phyloP scores from a whole-genome alignment of 306 rosid genomes.

The Canavalia ensiformis region DNA sequence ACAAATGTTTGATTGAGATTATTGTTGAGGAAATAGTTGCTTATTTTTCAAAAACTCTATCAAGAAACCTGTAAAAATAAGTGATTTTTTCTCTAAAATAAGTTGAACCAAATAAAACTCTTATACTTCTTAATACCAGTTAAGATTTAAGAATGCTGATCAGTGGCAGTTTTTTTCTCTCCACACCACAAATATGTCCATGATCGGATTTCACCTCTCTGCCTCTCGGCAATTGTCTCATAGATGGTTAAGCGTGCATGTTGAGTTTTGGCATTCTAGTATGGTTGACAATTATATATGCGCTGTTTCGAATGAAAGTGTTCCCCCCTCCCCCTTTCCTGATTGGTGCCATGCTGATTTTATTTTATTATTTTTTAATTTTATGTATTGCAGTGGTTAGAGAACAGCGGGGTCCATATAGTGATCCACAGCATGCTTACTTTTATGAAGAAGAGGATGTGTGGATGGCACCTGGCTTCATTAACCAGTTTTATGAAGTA shows the following conservation, averaged over 20 bases:
- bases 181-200: conserved; percentile 19
- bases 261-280: conserved; percentile 15
- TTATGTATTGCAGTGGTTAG: conserved; percentile 75
- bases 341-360: conserved; percentile 5
- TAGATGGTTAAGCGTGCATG: not conserved
- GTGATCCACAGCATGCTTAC: conserved; percentile 96
- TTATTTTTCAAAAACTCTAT: not conserved
- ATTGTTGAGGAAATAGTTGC: not conserved
- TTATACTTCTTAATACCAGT: conserved; percentile 6
- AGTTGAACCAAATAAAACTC: not conserved
- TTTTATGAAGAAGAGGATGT: conserved; percentile 92
- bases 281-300: conserved; percentile 13
- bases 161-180: not conserved
- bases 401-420: conserved; percentile 89
- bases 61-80: not conserved
- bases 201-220: not conserved
- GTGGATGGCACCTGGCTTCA: conserved; percentile 99
- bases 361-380: conserved; percentile 40
- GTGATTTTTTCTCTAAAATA: not conserved
- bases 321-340: not conserved
- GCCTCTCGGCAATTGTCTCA: not conserved
- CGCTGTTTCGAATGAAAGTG: not conserved
- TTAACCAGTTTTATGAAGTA: conserved; percentile 92
- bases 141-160: not conserved
- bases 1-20: not conserved